A percentile compares a stretch with the other conserved stretches of the same genome.
phyloP scores from a whole-genome alignment of 1,284 basidiomycete genomes.

The Apiotrichum veenhuisii region DNA sequence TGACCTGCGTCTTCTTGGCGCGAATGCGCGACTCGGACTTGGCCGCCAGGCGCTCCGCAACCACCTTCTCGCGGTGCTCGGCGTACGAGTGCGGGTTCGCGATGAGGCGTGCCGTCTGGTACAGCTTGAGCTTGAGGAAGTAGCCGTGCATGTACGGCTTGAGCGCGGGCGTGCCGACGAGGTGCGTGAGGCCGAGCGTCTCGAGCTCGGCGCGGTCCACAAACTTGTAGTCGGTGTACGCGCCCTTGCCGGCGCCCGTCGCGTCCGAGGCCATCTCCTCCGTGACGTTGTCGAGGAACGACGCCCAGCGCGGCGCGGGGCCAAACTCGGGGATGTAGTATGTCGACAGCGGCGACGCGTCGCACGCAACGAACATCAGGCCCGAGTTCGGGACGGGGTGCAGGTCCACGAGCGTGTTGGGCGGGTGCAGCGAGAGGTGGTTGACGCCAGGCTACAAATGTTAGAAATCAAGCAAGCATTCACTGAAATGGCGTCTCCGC shows the following conservation, averaged over 20 bases:
- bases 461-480: no score
- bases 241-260: slow-evolving; percentile 49
- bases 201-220: slow-evolving; percentile 82
- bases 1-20: slow-evolving; percentile 64
- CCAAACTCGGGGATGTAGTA: slow-evolving; percentile 95
- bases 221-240: slow-evolving; percentile 97
- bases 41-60: slow-evolving; percentile 86
- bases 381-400: slow-evolving; percentile 83
- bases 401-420: slow-evolving; percentile 79
- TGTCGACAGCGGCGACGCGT: slow-evolving; percentile 83
- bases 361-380: slow-evolving; percentile 81
- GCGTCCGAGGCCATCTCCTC: slow-evolving; percentile 90
- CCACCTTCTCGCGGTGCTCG: slow-evolving; percentile 83
- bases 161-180: slow-evolving; percentile 88
- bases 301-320: slow-evolving; percentile 93
- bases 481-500: no score
- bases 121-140: slow-evolving; percentile 91
- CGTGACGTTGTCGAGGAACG: slow-evolving; percentile 95
- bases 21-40: slow-evolving; percentile 90
- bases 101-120: slow-evolving; percentile 91
- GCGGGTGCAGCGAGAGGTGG: slow-evolving; percentile 87
- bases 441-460: slow-evolving; percentile 75
- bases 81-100: slow-evolving; percentile 94
- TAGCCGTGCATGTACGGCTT: slow-evolving; percentile 99
- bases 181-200: slow-evolving; percentile 83